A percentile compares a stretch with the other conserved stretches of the same genome.
These are phyloP conservation scores for Escallonia rubra DNA, from an alignment of 129 eudicot species.

Conservation along the genomic window DNA sequence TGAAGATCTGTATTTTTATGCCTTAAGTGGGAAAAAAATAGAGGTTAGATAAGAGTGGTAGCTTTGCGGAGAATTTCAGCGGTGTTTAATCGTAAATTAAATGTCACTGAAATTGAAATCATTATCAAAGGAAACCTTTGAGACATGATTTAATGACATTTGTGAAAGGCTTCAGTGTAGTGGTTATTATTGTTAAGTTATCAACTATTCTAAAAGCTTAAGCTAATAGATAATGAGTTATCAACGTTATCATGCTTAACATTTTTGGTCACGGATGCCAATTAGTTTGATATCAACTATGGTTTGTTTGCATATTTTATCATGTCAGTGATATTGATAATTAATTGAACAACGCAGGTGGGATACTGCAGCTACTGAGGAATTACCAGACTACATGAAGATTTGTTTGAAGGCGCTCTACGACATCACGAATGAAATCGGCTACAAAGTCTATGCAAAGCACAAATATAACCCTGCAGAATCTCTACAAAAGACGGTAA, in stretches of 20 bases:
- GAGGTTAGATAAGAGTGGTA: conserved; percentile 32
- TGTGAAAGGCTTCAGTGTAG: too few species aligned
- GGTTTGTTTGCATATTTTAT: too few species aligned
- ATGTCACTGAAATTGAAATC: background rate
- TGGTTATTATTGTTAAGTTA: too few species aligned
- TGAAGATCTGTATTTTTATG: too few species aligned
- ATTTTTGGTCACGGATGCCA: too few species aligned
- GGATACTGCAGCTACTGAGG: conserved; percentile 35
- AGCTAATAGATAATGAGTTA: too few species aligned
- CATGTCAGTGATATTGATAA: background rate
- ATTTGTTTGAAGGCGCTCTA: conserved; percentile 43
- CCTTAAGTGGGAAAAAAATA: conserved; percentile 4
- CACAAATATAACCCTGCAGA: conserved; percentile 41
- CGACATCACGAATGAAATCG: conserved; percentile 33
- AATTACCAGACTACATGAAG: conserved; percentile 48
- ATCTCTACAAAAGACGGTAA: conserved; percentile 30
- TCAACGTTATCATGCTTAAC: background rate
- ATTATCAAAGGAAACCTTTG: background rate
- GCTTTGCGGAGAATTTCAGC: conserved; percentile 47
- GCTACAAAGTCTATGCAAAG: conserved; percentile 20
- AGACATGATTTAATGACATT: too few species aligned
- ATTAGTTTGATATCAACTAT: too few species aligned
- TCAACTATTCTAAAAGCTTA: too few species aligned
- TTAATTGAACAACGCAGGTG: conserved; percentile 25
- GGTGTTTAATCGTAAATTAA: conserved; percentile 18